phyloP scores from a whole-genome alignment of 495 filamentous ascomycete genomes.

The Hypoxylon cercidicola region DNA sequence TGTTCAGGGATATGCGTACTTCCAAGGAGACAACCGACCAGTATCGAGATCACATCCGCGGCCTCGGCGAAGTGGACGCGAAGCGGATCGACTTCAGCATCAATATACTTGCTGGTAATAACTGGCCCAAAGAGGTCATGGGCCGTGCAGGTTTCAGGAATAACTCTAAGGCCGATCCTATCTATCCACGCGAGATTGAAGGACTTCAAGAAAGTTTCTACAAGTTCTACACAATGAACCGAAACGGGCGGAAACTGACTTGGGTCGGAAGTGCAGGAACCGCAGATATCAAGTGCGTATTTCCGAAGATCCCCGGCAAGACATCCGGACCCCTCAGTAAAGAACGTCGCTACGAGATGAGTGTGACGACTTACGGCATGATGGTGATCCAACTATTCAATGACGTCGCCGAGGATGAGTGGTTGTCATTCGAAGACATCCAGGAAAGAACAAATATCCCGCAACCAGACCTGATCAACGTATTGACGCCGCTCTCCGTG shows the following conservation, averaged over 20 bases:
- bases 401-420: conserved; percentile 70
- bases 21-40: conserved; percentile 84
- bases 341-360: conserved; percentile 85
- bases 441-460: conserved; percentile 87
- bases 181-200: conserved; percentile 80
- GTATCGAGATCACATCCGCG: conserved; percentile 75
- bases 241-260: conserved; percentile 85
- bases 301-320: conserved; percentile 72
- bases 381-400: conserved; percentile 92
- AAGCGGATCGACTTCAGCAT: conserved; percentile 81
- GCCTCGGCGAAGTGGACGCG: conserved; percentile 70
- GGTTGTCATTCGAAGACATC: conserved; percentile 84
- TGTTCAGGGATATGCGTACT: conserved; percentile 97
- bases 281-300: conserved; percentile 84
- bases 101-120: conserved; percentile 88
- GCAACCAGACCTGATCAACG: conserved; percentile 76
- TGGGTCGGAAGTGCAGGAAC: conserved; percentile 78
- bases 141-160: conserved; percentile 57
- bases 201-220: conserved; percentile 85
- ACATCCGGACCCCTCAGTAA: conserved; percentile 70
- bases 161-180: conserved; percentile 64
- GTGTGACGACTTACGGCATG: conserved; percentile 93
- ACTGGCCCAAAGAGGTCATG: conserved; percentile 93
- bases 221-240: conserved; percentile 86
- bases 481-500: conserved; percentile 86